These are phyloP conservation scores for Candida namnaoensis DNA, from an alignment of 805 yeast species.

Conservation along the genomic window DNA sequence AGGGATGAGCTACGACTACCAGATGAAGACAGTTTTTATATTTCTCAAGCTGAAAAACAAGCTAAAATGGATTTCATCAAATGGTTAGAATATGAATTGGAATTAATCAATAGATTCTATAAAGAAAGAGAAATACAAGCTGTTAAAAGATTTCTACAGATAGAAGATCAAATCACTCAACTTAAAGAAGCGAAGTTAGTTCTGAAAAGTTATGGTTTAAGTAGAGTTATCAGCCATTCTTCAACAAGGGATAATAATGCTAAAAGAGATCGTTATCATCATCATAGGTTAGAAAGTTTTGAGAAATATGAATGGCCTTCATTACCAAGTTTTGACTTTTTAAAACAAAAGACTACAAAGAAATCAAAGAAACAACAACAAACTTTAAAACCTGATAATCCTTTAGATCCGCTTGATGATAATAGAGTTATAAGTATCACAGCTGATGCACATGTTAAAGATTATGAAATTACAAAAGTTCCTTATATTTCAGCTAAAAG, in stretches of 20 bases:
- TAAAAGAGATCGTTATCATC: too few relatives aligned
- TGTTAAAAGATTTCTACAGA: conserved; percentile 45
- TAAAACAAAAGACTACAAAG: conserved; percentile 4
- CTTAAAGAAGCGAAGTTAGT: conserved; percentile 41
- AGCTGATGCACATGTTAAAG: conserved; percentile 30
- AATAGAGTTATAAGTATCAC: too few relatives aligned
- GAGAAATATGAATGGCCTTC: conserved; percentile 33
- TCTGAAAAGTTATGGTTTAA: conserved; percentile 7
- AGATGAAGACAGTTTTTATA: conserved; percentile 18
- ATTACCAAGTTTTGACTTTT: conserved; percentile 28
- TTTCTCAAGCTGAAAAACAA: too few relatives aligned
- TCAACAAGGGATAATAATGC: not conserved
- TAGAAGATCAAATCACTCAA: conserved; percentile 65
- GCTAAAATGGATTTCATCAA: conserved; percentile 35
- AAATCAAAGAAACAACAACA: not conserved
- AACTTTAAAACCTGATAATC: not conserved
- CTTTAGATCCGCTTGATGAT: too few relatives aligned
- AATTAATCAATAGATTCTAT: conserved; percentile 55
- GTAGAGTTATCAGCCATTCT: not conserved
- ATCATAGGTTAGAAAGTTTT: conserved; percentile 12
- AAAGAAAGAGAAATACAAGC: conserved; percentile 51
- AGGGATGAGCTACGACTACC: too few relatives aligned
- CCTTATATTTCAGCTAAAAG: conserved; percentile 59
- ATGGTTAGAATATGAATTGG: conserved; percentile 61
- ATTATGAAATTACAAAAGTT: conserved; percentile 33